phyloP scores from a whole-genome alignment of 2,329 filamentous ascomycete species.

The Pseudogymnoascus sp. region DNA sequence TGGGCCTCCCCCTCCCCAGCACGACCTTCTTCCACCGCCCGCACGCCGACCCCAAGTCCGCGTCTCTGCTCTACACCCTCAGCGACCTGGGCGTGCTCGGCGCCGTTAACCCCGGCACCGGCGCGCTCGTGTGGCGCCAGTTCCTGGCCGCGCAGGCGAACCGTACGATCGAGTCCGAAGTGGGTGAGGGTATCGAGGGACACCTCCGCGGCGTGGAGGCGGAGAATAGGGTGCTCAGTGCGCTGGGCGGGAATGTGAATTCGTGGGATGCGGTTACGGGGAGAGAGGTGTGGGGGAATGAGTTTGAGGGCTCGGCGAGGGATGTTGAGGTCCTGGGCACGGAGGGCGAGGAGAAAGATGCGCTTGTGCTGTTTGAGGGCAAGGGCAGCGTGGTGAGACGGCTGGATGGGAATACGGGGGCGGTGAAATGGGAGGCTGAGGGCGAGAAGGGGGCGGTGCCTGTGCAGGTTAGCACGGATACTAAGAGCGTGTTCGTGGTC shows the following conservation, averaged over 20 bases:
- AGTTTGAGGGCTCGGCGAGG: slow-evolving; percentile 50
- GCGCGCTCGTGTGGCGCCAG: slow-evolving; percentile 81
- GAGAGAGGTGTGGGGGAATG: slow-evolving; percentile 65
- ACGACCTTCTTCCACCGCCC: slow-evolving; percentile 95
- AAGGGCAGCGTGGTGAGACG: slow-evolving; percentile 56
- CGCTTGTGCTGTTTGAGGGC: slow-evolving; percentile 59
- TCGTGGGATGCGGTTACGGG: slow-evolving; percentile 82
- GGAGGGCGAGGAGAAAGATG: slow-evolving; percentile 56
- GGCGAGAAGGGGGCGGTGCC: slow-evolving; percentile 63
- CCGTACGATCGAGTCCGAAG: slow-evolving; percentile 32
- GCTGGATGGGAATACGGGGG: slow-evolving; percentile 65
- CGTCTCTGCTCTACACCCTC: slow-evolving; percentile 83
- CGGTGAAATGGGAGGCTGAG: slow-evolving; percentile 69
- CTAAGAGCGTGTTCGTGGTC: slow-evolving; percentile 67
- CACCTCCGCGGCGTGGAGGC: slow-evolving; percentile 68
- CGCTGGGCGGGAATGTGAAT: slow-evolving; percentile 60
- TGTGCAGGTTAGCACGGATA: slow-evolving; percentile 65
- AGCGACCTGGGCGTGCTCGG: slow-evolving; percentile 78
- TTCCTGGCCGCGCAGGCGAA: slow-evolving; percentile 49
- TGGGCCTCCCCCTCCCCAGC: slow-evolving; percentile 73
- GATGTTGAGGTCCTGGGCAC: slow-evolving; percentile 70
- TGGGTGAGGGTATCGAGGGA: slow-evolving; percentile 20
- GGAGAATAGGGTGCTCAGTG: slow-evolving; percentile 70
- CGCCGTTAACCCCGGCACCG: slow-evolving; percentile 82
- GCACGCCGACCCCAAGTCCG: slow-evolving; percentile 65